phyloP scores from a whole-genome alignment of 257 asterid genomes.

The Phtheirospermum japonicum region DNA sequence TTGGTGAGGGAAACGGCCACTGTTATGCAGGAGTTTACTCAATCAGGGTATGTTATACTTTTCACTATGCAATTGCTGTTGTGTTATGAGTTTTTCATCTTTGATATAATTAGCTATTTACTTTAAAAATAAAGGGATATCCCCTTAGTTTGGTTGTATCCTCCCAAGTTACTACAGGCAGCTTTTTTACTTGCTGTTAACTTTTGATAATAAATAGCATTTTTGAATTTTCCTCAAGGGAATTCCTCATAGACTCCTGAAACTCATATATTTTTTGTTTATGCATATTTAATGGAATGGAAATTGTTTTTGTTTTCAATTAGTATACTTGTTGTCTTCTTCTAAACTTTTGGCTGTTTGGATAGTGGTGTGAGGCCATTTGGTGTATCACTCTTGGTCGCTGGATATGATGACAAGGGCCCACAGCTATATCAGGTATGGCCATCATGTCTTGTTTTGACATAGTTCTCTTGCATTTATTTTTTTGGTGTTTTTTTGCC shows the following conservation, averaged over 20 bases:
- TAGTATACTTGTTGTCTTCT: constrained; percentile 8
- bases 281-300: background rate
- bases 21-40: constrained; percentile 99
- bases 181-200: background rate
- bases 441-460: constrained; percentile 17
- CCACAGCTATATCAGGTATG: constrained; percentile 86
- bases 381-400: constrained; percentile 87
- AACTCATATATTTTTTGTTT: constrained; percentile 2
- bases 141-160: background rate
- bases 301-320: background rate
- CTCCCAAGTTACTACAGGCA: background rate
- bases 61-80: background rate
- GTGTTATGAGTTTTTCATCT: background rate
- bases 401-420: constrained; percentile 92
- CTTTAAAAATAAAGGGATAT: constrained; percentile 1
- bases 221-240: background rate
- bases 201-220: background rate
- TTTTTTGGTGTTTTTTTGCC: background rate
- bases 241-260: too few relatives aligned
- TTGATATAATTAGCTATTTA: constrained; percentile 3
- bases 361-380: constrained; percentile 88
- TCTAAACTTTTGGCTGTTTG: constrained; percentile 21
- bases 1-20: constrained; percentile 98
- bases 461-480: too few relatives aligned
- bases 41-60: constrained; percentile 71